Evolutionary conservation across 345 rosid species (phyloP).

Genomic region (Theobroma cacao): DNA sequence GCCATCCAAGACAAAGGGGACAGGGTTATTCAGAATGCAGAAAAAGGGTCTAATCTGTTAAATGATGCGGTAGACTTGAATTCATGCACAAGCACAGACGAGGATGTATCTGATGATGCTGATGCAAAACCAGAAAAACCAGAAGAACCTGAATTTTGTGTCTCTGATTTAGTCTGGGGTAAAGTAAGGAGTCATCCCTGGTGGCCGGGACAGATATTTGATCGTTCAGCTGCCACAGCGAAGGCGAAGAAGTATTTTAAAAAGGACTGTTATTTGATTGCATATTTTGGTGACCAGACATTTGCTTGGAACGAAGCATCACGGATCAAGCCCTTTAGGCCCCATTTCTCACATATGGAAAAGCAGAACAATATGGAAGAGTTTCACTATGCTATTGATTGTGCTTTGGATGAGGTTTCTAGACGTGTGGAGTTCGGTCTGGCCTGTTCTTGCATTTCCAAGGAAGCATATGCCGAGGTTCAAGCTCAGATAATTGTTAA

Average conservation of each 20-base stretch:
- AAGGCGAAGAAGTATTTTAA: slow-evolving; percentile 59
- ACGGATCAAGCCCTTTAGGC: slow-evolving; percentile 57
- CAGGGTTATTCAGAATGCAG: slow-evolving; percentile 5
- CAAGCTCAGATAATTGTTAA: slow-evolving; percentile 52
- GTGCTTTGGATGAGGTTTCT: slow-evolving; percentile 71
- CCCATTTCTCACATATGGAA: slow-evolving; percentile 56
- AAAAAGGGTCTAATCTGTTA: not conserved
- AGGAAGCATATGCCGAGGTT: slow-evolving; percentile 39
- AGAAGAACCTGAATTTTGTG: slow-evolving; percentile 26
- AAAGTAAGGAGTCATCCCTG: slow-evolving; percentile 89
- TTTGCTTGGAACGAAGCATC: slow-evolving; percentile 73
- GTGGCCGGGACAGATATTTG: slow-evolving; percentile 91
- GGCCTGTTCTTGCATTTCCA: slow-evolving; percentile 65
- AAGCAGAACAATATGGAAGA: slow-evolving; percentile 49
- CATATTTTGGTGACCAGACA: slow-evolving; percentile 70
- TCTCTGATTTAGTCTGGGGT: slow-evolving; percentile 78
- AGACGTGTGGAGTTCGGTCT: slow-evolving; percentile 72
- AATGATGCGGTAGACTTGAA: slow-evolving; percentile 25
- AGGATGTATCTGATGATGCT: slow-evolving; percentile 2
- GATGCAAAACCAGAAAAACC: slow-evolving; percentile 1
- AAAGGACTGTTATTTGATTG: slow-evolving; percentile 51
- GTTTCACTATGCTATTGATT: slow-evolving; percentile 55
- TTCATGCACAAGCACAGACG: slow-evolving; percentile 5
- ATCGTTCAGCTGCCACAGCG: slow-evolving; percentile 48
- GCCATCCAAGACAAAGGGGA: not conserved